phyloP scores from a whole-genome alignment of 805 yeast species.

The Myxozyma vanderwaltii region DNA sequence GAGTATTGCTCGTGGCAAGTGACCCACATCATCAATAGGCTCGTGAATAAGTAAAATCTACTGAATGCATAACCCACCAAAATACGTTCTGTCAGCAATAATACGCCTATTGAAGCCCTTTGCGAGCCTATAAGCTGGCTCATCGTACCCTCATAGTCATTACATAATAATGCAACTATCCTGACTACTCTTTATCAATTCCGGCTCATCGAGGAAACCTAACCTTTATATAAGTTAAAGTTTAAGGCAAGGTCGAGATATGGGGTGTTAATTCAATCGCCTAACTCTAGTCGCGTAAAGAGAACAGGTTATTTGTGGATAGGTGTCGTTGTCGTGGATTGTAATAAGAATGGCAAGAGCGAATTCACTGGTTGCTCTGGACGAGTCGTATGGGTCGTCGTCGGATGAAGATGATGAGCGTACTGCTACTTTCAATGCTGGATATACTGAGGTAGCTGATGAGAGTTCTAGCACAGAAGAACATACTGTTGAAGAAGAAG shows the following conservation, averaged over 20 bases:
- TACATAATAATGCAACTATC: not conserved
- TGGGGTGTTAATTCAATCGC: not conserved
- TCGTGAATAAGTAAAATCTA: no score
- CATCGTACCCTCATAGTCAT: no score
- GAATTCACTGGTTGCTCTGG: conserved; percentile 15
- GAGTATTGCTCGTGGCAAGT: no score
- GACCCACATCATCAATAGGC: no score
- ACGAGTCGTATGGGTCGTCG: conserved; percentile 27
- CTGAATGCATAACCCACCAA: no score
- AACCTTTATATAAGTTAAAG: conserved; percentile 6
- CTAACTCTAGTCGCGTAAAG: not conserved
- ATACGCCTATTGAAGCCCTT: no score
- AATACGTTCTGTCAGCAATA: no score
- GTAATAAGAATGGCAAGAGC: conserved; percentile 7
- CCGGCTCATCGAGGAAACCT: conserved; percentile 4
- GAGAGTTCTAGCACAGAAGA: conserved; percentile 13
- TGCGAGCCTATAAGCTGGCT: no score
- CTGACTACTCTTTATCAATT: not conserved
- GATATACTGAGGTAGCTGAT: conserved; percentile 20
- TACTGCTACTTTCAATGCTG: conserved; percentile 21
- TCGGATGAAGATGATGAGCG: conserved; percentile 29
- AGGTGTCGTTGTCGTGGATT: not conserved
- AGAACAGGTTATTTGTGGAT: not conserved
- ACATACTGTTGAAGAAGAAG: conserved; percentile 2
- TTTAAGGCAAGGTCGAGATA: not conserved